Conservation (phyloP, 306 rosid species). For the Astragalus glycyphyllos region DNA sequence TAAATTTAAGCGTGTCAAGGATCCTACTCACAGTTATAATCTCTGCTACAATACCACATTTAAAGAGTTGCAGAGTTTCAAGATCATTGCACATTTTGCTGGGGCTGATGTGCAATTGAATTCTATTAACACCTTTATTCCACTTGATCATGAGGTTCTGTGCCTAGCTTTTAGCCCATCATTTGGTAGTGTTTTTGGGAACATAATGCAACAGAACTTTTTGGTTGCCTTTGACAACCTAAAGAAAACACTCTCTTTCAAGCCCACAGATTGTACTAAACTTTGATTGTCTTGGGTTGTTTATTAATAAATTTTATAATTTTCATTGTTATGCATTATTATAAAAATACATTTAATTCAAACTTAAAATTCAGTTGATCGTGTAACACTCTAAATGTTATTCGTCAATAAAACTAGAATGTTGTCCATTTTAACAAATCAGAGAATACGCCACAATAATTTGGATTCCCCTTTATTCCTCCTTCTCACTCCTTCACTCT, state of each 20-base stretch:
- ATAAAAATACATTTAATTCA: too few relatives aligned
- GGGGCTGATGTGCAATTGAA: slow-evolving; percentile 26
- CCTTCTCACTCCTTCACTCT: too few relatives aligned
- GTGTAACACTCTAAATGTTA: too few relatives aligned
- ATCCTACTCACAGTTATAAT: not conserved
- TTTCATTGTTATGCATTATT: too few relatives aligned
- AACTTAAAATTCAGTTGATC: too few relatives aligned
- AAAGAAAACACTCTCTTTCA: slow-evolving; percentile 49
- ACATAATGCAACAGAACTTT: slow-evolving; percentile 52
- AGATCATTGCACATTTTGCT: slow-evolving; percentile 42
- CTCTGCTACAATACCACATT: slow-evolving; percentile 38
- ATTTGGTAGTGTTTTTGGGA: slow-evolving; percentile 40
- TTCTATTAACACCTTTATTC: slow-evolving; percentile 41
- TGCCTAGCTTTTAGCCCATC: slow-evolving; percentile 51
- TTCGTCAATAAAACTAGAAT: too few relatives aligned
- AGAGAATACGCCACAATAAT: too few relatives aligned
- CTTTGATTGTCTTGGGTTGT: not conserved
- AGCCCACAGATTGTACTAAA: slow-evolving; percentile 47
- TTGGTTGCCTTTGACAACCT: slow-evolving; percentile 56
- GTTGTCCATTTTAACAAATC: too few relatives aligned
- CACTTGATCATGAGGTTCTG: not conserved
- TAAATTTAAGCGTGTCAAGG: not conserved
- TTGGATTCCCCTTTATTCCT: too few relatives aligned
- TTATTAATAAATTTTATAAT: not conserved
- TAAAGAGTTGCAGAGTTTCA: not conserved